Percentiles rank a stretch among this genome's conserved stretches.
Conservation (phyloP, 2,329 filamentous ascomycete species). For the Penicillium janthinellum region DNA sequence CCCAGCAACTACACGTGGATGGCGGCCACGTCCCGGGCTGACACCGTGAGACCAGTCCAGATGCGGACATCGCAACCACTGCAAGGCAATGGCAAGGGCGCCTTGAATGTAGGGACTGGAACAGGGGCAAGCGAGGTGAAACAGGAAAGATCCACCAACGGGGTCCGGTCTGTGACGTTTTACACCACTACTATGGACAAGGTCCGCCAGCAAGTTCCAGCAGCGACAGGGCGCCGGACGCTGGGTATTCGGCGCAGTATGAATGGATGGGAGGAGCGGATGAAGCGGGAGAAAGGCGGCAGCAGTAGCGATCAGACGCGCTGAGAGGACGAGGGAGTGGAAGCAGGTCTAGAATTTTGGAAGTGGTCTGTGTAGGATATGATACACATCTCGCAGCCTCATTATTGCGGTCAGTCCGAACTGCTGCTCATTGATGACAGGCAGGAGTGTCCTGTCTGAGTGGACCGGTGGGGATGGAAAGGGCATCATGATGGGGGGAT, state of each 20-base stretch:
- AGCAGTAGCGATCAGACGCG: constrained; percentile 20
- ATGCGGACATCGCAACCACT: constrained; percentile 17
- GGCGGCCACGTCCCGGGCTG: constrained; percentile 27
- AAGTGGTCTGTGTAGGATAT: neutral
- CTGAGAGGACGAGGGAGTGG: constrained; percentile 1
- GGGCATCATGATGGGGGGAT: neutral
- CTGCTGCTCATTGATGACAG: neutral
- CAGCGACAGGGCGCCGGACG: constrained; percentile 37
- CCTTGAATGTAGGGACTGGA: constrained; percentile 15
- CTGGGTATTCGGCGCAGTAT: constrained; percentile 47
- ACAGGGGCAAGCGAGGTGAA: constrained; percentile 29
- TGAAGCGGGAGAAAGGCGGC: constrained; percentile 31
- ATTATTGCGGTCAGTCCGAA: neutral
- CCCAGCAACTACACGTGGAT: constrained; percentile 41
- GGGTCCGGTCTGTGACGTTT: constrained; percentile 38
- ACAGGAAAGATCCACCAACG: constrained; percentile 24
- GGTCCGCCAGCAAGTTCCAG: constrained; percentile 28
- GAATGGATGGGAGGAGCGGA: constrained; percentile 46
- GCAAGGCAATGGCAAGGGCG: constrained; percentile 6
- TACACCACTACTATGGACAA: constrained; percentile 46
- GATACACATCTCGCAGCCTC: constrained; percentile 12
- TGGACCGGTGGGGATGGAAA: neutral
- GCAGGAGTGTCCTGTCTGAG: neutral
- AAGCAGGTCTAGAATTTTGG: constrained; percentile 15
- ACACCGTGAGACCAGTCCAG: constrained; percentile 22